These are phyloP conservation scores for Fusarium burgessii DNA, from an alignment of 2,329 filamentous ascomycete genomes.

Conservation along the genomic window DNA sequence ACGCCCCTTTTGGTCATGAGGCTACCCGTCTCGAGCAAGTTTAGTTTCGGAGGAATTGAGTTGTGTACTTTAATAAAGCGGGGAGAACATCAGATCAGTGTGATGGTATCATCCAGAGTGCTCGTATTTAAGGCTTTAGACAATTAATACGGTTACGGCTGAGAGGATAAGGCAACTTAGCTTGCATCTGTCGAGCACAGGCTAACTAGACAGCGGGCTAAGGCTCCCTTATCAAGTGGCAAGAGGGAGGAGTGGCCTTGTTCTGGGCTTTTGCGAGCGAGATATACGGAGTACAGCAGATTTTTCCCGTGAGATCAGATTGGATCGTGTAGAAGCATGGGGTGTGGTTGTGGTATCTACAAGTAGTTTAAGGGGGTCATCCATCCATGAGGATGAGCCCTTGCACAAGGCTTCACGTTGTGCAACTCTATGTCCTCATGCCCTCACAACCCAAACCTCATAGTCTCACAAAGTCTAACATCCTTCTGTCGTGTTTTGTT, in stretches of 20 bases:
- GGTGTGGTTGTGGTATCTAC: conserved; percentile 4
- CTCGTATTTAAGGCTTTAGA: conserved; percentile 29
- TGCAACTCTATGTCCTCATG: conserved; percentile 10
- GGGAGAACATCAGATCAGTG: conserved; percentile 26
- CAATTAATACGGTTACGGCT: conserved; percentile 27
- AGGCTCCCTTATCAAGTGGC: background rate
- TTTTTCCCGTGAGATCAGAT: conserved; percentile 29
- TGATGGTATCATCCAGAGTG: conserved; percentile 21
- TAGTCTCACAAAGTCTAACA: background rate
- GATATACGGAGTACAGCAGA: conserved; percentile 2
- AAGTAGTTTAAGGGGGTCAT: conserved; percentile 19
- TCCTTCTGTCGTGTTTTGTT: background rate
- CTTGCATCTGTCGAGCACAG: conserved; percentile 10
- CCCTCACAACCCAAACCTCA: background rate
- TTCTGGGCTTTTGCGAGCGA: conserved; percentile 5
- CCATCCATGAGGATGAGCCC: background rate
- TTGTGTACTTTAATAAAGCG: conserved; percentile 16
- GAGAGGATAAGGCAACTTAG: conserved; percentile 7
- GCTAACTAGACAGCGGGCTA: background rate
- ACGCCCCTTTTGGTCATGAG: conserved; percentile 35
- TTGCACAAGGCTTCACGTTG: conserved; percentile 12
- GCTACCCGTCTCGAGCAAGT: conserved; percentile 1
- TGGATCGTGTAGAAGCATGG: conserved; percentile 28
- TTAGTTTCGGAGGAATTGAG: conserved; percentile 23
- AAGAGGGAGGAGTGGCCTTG: conserved; percentile 1